phyloP scores from a whole-genome alignment of 441 rosid species.

The Cnidoscolus chayamansa region DNA sequence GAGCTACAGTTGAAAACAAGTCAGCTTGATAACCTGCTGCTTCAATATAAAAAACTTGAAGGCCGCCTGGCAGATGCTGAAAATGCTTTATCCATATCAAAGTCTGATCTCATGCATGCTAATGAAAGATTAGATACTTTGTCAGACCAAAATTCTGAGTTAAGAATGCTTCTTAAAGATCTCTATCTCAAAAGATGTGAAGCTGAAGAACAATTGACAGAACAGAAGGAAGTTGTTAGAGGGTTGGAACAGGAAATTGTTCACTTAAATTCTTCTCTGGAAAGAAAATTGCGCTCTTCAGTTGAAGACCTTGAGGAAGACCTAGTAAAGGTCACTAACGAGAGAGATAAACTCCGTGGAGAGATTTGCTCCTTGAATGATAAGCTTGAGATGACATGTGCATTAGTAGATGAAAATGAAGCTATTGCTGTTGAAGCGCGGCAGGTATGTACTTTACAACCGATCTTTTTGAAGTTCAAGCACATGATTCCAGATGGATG shows the following conservation, averaged over 20 bases:
- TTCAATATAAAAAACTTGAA: slow-evolving; percentile 55
- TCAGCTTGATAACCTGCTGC: slow-evolving; percentile 55
- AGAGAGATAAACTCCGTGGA: slow-evolving; percentile 59
- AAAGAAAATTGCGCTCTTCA: slow-evolving; percentile 43
- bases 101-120: slow-evolving; percentile 55
- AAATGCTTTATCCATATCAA: slow-evolving; percentile 46
- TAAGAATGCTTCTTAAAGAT: slow-evolving; percentile 61
- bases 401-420: slow-evolving; percentile 84
- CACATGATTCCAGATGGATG: not conserved
- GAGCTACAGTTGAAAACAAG: slow-evolving; percentile 64
- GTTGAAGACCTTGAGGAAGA: slow-evolving; percentile 53
- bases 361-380: slow-evolving; percentile 62
- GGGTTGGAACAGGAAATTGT: slow-evolving; percentile 75
- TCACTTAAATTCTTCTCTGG: slow-evolving; percentile 51
- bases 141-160: slow-evolving; percentile 66
- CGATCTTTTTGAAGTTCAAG: slow-evolving; percentile 18
- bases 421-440: slow-evolving; percentile 82
- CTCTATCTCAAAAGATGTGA: slow-evolving; percentile 58
- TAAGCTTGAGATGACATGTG: slow-evolving; percentile 65
- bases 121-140: slow-evolving; percentile 51
- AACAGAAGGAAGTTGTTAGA: slow-evolving; percentile 62
- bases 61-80: slow-evolving; percentile 45
- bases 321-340: slow-evolving; percentile 41
- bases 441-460: slow-evolving; percentile 46
- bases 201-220: slow-evolving; percentile 69